phyloP scores from a whole-genome alignment of 345 rosid genomes.

The Arabis alpina region DNA sequence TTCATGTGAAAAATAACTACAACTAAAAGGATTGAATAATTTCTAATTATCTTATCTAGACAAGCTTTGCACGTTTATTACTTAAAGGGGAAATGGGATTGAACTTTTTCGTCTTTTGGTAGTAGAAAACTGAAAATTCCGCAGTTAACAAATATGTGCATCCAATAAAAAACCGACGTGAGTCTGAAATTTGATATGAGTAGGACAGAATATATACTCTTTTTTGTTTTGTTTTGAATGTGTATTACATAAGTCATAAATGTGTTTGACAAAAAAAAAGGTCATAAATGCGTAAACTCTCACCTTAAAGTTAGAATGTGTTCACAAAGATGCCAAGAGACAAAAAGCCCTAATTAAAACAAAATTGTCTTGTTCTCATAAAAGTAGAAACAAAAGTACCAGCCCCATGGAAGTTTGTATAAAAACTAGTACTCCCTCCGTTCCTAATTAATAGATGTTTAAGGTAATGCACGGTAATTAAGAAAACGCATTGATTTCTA shows the following conservation, averaged over 20 bases:
- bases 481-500: too few relatives aligned
- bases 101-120: background rate
- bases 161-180: background rate
- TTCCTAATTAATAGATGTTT: too few relatives aligned
- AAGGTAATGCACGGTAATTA: too few relatives aligned
- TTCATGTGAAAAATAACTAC: background rate
- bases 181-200: background rate
- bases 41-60: background rate
- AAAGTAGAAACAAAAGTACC: constrained; percentile 29
- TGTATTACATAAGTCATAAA: constrained; percentile 12
- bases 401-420: constrained; percentile 29
- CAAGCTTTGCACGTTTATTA: background rate
- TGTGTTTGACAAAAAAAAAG: background rate
- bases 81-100: background rate
- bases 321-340: constrained; percentile 14
- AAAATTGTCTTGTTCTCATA: constrained; percentile 35
- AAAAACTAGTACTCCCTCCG: too few relatives aligned
- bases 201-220: background rate
- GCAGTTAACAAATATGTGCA: background rate
- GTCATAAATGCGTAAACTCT: constrained; percentile 14
- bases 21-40: background rate
- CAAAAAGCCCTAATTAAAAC: constrained; percentile 39
- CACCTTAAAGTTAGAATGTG: constrained; percentile 37
- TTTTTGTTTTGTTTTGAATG: background rate
- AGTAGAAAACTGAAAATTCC: constrained; percentile 21